phyloP scores from a whole-genome alignment of 2,329 filamentous ascomycete species.

The Cordyceps tenuipes region DNA sequence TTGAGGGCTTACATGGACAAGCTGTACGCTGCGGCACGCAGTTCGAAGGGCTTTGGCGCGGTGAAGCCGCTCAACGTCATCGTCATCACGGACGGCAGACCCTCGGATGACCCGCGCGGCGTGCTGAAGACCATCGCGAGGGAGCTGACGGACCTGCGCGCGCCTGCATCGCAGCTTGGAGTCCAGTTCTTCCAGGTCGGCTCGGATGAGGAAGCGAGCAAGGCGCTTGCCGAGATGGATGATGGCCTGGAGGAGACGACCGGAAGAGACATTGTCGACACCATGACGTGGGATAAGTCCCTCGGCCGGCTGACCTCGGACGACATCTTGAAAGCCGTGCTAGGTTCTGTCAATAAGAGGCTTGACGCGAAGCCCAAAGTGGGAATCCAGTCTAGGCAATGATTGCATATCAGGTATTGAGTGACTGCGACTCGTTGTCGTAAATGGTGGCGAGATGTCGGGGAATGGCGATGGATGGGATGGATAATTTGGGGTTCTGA shows the following conservation, averaged over 20 bases:
- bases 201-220: constrained; percentile 54
- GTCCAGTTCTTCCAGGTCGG: constrained; percentile 97
- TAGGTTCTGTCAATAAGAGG: constrained; percentile 61
- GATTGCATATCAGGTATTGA: not conserved
- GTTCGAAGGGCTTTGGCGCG: constrained; percentile 19
- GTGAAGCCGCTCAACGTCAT: constrained; percentile 83
- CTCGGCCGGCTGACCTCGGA: constrained; percentile 52
- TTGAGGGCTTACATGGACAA: constrained; percentile 59
- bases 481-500: not conserved
- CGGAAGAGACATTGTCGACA: constrained; percentile 86
- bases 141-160: constrained; percentile 58
- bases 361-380: constrained; percentile 24
- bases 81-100: constrained; percentile 80
- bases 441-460: not conserved
- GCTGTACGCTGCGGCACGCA: constrained; percentile 29
- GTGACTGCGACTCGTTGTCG: too few relatives aligned
- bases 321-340: constrained; percentile 70
- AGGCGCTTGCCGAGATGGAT: constrained; percentile 64
- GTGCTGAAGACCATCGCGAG: constrained; percentile 59
- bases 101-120: constrained; percentile 69
- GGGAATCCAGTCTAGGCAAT: constrained; percentile 1
- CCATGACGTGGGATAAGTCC: constrained; percentile 61
- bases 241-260: constrained; percentile 52
- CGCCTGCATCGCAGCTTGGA: constrained; percentile 74
- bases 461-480: not conserved